phyloP scores from a whole-genome alignment of 768 basidiomycete species.

The Tulasnella sp. region DNA sequence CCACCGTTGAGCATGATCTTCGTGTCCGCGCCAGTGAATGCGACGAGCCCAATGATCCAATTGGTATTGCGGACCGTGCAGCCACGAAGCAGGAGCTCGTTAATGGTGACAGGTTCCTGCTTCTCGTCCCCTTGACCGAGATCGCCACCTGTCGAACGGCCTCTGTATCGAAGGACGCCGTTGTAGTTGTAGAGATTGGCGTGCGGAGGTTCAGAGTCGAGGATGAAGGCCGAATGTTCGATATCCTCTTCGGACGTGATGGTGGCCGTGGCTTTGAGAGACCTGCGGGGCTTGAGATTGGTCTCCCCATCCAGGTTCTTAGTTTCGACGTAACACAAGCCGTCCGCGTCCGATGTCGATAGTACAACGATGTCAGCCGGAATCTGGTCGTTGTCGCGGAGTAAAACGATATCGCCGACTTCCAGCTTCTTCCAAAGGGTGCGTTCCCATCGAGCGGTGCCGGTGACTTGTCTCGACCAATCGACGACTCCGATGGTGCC shows the following conservation, averaged over 20 bases:
- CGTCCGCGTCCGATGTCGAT: slow-evolving; percentile 82
- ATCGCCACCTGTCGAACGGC: slow-evolving; percentile 29
- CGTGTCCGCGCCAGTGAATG: slow-evolving; percentile 85
- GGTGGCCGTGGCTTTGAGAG: slow-evolving; percentile 59
- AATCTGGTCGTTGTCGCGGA: slow-evolving; percentile 90
- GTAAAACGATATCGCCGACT: slow-evolving; percentile 87
- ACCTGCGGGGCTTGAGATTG: slow-evolving; percentile 79
- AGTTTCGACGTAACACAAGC: slow-evolving; percentile 91
- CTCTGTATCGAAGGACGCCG: slow-evolving; percentile 59
- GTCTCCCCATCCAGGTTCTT: slow-evolving; percentile 98
- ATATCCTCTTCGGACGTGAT: slow-evolving; percentile 82
- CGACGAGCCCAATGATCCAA: slow-evolving; percentile 91
- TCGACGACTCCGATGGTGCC: slow-evolving; percentile 67
- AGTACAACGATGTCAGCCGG: slow-evolving; percentile 93
- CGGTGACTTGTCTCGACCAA: slow-evolving; percentile 53
- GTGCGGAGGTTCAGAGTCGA: slow-evolving; percentile 90
- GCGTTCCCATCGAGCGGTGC: slow-evolving; percentile 80
- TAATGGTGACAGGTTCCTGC: slow-evolving; percentile 71
- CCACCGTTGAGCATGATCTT: slow-evolving; percentile 88
- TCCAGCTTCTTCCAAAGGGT: slow-evolving; percentile 99
- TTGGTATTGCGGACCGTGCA: slow-evolving; percentile 80
- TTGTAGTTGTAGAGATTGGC: slow-evolving; percentile 89
- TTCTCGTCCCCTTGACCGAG: slow-evolving; percentile 38
- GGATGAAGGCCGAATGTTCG: slow-evolving; percentile 71
- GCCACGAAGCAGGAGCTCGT: slow-evolving; percentile 84